These are phyloP conservation scores for Juglanconis oblonga DNA, from an alignment of 2,329 filamentous ascomycete genomes.

Conservation along the genomic window DNA sequence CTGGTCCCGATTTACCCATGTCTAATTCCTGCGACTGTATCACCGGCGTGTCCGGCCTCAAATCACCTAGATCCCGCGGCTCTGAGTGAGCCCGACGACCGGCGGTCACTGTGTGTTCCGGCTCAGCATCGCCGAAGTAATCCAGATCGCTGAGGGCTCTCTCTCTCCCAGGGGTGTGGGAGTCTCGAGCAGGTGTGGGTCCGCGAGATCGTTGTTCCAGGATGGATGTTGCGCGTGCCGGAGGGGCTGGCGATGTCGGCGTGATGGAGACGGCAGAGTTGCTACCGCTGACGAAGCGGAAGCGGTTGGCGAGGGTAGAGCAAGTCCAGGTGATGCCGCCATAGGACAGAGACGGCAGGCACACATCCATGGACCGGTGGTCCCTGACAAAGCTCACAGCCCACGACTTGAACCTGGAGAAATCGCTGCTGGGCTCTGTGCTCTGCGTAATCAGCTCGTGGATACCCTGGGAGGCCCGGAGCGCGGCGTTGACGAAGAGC, in stretches of 20 bases:
- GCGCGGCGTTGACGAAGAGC: constrained; percentile 65
- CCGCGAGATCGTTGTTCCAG: constrained; percentile 33
- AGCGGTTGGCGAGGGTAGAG: constrained; percentile 64
- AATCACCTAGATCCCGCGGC: constrained; percentile 22
- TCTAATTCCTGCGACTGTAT: constrained; percentile 3
- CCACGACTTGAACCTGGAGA: constrained; percentile 68
- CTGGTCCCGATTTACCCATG: constrained; percentile 1
- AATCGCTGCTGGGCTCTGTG: constrained; percentile 44
- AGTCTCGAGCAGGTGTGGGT: constrained; percentile 32
- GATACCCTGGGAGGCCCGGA: constrained; percentile 56
- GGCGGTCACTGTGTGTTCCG: background rate
- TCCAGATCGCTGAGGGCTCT: constrained; percentile 32
- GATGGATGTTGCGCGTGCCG: constrained; percentile 34
- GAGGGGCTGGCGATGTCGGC: constrained; percentile 36
- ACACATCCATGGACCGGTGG: constrained; percentile 50
- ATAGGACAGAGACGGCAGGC: constrained; percentile 55
- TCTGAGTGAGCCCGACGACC: constrained; percentile 23
- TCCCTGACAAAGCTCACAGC: constrained; percentile 53
- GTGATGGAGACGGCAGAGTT: constrained; percentile 35
- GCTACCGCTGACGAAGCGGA: constrained; percentile 65
- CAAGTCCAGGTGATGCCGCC: constrained; percentile 68
- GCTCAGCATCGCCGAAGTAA: constrained; percentile 39
- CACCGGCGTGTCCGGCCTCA: constrained; percentile 21
- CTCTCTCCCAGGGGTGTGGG: constrained; percentile 27
- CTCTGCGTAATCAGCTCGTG: constrained; percentile 55